Base-by-base conservation (phyloP, 257 asterid species). In the Fraxinus pennsylvanica region DNA sequence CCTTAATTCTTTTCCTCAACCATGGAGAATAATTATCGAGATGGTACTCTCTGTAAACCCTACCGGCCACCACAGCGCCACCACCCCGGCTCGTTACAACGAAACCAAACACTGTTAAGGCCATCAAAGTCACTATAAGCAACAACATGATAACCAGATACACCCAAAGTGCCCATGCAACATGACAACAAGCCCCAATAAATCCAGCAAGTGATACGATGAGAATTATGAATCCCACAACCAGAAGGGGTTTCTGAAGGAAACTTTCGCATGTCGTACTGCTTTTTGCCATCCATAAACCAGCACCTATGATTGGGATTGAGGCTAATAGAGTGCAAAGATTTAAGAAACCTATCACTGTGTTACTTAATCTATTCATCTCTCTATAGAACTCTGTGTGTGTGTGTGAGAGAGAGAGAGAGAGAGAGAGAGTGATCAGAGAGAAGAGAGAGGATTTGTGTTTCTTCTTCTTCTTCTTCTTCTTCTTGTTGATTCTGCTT, bases 281-380 rank as follows among this genome's bases (percentile, higher is more conserved):
- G 85, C 97, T 93, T 66, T 84, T 77, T 4, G 97, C 90, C 97
- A 96, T 88, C 98, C 98, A 92, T 7, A 96, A 50, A 5, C 99
- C 97, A 0, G 98, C 98, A 2, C 97, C 99, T 74, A 96, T 96
- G 25, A 96, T 93, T 5, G 99, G 98, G 9, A 96, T 92, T 4
- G 99, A 96, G 41, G 97, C 94, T n/a, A 96, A 66, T 6, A 93
- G 95, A 3, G 97, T 93, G 85, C 93, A 80, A 63, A 96, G 95
- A 85, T 96, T 96, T 78, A 96, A 75, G 84, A 96, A 92, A 4
- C 99, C 98, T 71, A 96, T 96, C 29, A 96, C 84, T 0, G 96
- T 87, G 96, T 96, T 96, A 87, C 99, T 96, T 17, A 93, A 83
- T 61, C 98, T 79, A 78, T 91, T 83, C 97, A 93, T 91, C 63